Evolutionary conservation across 495 filamentous ascomycete genomes (phyloP).

Genomic region (Amphirosellinia nigrospora): DNA sequence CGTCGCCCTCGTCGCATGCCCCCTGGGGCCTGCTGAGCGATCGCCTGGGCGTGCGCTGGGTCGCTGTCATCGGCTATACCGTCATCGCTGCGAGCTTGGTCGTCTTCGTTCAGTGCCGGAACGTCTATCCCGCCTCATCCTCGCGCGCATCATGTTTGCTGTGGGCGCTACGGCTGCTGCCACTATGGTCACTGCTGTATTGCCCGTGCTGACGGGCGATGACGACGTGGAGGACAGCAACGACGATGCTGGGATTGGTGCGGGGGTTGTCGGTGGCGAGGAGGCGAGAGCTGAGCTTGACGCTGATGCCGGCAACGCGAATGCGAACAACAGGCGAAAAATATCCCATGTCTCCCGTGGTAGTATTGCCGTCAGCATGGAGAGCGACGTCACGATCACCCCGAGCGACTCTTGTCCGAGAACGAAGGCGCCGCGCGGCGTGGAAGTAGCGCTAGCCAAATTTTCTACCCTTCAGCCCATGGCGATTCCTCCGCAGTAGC

Average conservation of each 20-base stretch:
- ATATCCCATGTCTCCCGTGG: slow-evolving; percentile 28
- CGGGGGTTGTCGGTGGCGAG: background rate
- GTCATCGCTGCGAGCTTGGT: slow-evolving; percentile 79
- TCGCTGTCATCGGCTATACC: slow-evolving; percentile 77
- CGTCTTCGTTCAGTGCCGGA: slow-evolving; percentile 80
- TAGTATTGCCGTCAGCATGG: slow-evolving; percentile 59
- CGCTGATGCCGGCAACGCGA: background rate
- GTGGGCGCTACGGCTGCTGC: slow-evolving; percentile 86
- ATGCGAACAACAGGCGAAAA: background rate
- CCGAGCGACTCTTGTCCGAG: slow-evolving; percentile 48
- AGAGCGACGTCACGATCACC: slow-evolving; percentile 69
- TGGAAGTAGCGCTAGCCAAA: slow-evolving; percentile 22
- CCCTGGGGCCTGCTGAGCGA: slow-evolving; percentile 95
- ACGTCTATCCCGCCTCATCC: slow-evolving; percentile 90
- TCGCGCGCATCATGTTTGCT: slow-evolving; percentile 87
- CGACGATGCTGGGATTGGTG: slow-evolving; percentile 26
- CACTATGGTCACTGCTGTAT: slow-evolving; percentile 96
- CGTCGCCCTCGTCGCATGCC: slow-evolving; percentile 88
- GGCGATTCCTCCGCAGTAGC: slow-evolving; percentile 31
- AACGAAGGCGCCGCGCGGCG: background rate
- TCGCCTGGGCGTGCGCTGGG: slow-evolving; percentile 81
- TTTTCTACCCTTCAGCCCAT: slow-evolving; percentile 23
- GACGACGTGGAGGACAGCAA: slow-evolving; percentile 28
- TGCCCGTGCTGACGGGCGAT: slow-evolving; percentile 79
- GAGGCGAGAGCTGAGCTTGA: slow-evolving; percentile 18